Evolutionary conservation across 2,329 filamentous ascomycete genomes (phyloP).

Genomic region (Dendryphion nanum): DNA sequence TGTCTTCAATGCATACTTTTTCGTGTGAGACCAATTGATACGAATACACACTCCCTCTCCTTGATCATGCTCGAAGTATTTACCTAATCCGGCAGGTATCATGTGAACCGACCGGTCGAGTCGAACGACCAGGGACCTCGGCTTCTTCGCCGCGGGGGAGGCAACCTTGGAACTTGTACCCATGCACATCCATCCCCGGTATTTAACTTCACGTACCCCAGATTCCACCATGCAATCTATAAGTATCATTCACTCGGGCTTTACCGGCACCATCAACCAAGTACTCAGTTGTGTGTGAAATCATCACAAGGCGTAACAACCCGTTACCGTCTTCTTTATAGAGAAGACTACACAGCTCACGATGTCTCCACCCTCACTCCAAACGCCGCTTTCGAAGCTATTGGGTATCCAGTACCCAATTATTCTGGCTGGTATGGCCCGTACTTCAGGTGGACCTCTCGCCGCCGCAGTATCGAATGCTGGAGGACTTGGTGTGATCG

Average conservation of each 20-base stretch:
- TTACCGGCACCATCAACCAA: too few relatives aligned
- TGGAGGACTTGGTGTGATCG: slow-evolving; percentile 69
- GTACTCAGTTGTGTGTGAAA: too few relatives aligned
- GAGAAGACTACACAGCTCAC: slow-evolving; percentile 10
- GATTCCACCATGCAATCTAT: too few relatives aligned
- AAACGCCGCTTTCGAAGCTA: slow-evolving; percentile 51
- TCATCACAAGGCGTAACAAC: too few relatives aligned
- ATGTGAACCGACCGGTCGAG: slow-evolving; percentile 3
- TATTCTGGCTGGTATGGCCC: slow-evolving; percentile 91
- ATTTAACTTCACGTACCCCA: slow-evolving; percentile 1
- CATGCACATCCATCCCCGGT: neutral
- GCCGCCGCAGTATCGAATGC: slow-evolving; percentile 65
- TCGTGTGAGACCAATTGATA: too few relatives aligned
- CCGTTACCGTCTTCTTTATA: too few relatives aligned
- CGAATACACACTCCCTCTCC: too few relatives aligned
- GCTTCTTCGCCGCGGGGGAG: neutral
- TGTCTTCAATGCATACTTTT: too few relatives aligned
- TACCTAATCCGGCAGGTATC: too few relatives aligned
- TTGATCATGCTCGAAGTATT: too few relatives aligned
- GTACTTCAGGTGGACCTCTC: slow-evolving; percentile 54
- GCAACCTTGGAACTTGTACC: neutral
- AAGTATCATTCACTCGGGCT: too few relatives aligned
- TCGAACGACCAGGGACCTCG: neutral
- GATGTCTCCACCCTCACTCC: slow-evolving; percentile 34
- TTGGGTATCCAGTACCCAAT: slow-evolving; percentile 85